Evolutionary conservation across 2,329 filamentous ascomycete genomes (phyloP), one percentile per base, ranked within the genome.

Genomic region (Phialemoniopsis sp.): DNA sequence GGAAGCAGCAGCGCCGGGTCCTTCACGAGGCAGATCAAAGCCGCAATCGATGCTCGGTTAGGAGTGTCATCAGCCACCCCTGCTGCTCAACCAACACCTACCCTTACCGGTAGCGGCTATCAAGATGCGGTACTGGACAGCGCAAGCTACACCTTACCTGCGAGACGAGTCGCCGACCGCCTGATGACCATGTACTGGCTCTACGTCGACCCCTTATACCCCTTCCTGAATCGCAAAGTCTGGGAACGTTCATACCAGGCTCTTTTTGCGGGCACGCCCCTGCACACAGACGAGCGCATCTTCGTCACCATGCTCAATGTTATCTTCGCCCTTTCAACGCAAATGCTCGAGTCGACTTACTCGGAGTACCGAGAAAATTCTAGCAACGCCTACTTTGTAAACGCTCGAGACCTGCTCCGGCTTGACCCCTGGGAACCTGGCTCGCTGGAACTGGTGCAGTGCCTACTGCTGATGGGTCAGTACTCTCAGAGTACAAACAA

Each of bases 401-500:
- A 68, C 4, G 68, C 70, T 0, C 63, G 66, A 31, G 60, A 60
- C 4, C 45, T 72, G 0, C 51, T 72, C 1, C 60, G 64, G 2
- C 61, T 70, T 32, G 64, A 61, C 13, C 47, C 64, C 2, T 70
- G 67, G 61, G 58, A 69, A 10, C 53, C 59, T 1, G 64, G 63
- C 0, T 72, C 67, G 0, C 46, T 67, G 0, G 66, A 64, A 32
- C 40, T 69, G 2, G 64, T 73, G 2, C 70, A 73, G 45, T 71
- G 64, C 33, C 51, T 73, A 1, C 49, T 74, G 1, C 52, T 73
- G 5, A 68, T 69, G 43, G 66, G 64, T 10, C 69, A 71, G 33
- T 73, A 72, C 41, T 50, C 73, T 0, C 70, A 73, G 32, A 69
- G 70, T 34, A 72, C 70, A 0, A 62, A 68, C 12, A 62, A 63